Evolutionary conservation across 495 filamentous ascomycete genomes (phyloP), one percentile per base, ranked within the genome.

Genomic region (Pseudomonodictys pantanalensis): DNA sequence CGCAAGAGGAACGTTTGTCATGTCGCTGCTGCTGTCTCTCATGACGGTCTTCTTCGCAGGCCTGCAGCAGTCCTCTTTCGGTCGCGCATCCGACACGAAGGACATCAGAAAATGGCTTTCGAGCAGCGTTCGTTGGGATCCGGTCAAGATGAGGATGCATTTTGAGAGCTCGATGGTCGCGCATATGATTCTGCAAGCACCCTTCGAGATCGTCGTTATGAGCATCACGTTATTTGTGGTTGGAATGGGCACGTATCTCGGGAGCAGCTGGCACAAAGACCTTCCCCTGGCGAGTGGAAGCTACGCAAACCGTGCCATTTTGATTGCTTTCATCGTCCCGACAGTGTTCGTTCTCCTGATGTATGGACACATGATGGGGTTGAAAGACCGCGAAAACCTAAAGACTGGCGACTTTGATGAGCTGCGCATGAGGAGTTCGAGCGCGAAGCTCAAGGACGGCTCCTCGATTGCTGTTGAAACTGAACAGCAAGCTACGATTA

Each of bases 311-410:
- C 56, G 56, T 8, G 54, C 42, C 3, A 49, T 64, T 1, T 39
- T 64, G 11, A 53, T 64, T 24, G 47, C 56, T 11, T 53, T 64
- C 32, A 28, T 53, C 8, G 33, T 64, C 12, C 30, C 49, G 2
- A 60, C 49, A 2, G 23, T 54, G 10, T 64, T 64, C 29, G 42
- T 48, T 5, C 22, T 64, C 25, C 3, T 35, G 2, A 42, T 64
- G 46, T 59, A 63, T 28, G 61, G 61, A 23, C 55, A 59, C 20
- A 35, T 64, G 43, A 47, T 64, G 28, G 56, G 61, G 15, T n/a
- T 30, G 20, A 64, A 60, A 38, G 61, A 64, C 25, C 50, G 50
- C 30, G 50, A 53, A n/a, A n/a, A n/a, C n/a, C n/a, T n/a, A n/a
- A n/a, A n/a, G n/a, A n/a, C n/a, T n/a, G n/a, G n/a, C n/a, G n/a